Percentiles rank a stretch among this genome's conserved stretches.
Conservation (phyloP, 768 basidiomycete species). For the Cubamyces lactineus region DNA sequence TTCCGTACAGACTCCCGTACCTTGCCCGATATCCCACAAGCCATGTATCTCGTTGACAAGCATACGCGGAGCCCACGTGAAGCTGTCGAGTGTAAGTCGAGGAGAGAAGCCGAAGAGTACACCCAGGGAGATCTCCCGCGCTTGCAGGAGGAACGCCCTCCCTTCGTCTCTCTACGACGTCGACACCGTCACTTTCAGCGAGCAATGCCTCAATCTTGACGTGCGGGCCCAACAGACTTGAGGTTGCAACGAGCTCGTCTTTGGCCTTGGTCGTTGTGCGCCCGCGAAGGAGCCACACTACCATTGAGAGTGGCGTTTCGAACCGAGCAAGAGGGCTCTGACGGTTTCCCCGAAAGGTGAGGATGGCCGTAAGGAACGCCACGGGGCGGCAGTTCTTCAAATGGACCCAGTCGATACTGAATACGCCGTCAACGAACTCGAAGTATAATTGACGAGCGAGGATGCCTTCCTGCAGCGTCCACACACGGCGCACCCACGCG, state of each 20-base stretch:
- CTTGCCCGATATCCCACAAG: background rate
- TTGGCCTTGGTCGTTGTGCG: constrained; percentile 9
- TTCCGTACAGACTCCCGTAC: background rate
- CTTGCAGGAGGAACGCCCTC: constrained; percentile 5
- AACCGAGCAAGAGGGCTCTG: background rate
- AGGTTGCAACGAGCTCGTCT: constrained; percentile 15
- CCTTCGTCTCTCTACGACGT: constrained; percentile 12
- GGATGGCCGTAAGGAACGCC: background rate
- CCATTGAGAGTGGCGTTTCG: background rate
- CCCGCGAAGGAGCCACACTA: constrained; percentile 1
- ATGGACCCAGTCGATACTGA: background rate
- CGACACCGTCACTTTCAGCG: background rate
- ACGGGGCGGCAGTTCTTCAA: too few species aligned
- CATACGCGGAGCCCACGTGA: background rate
- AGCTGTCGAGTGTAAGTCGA: background rate
- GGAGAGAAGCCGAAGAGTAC: background rate
- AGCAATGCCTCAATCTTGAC: constrained; percentile 1
- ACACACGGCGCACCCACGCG: constrained; percentile 14
- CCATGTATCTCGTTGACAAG: background rate
- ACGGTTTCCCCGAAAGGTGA: background rate
- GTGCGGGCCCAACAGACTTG: constrained; percentile 1
- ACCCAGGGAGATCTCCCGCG: background rate
- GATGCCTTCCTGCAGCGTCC: constrained; percentile 21
- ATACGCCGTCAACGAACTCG: constrained; percentile 10
- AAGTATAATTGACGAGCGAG: constrained; percentile 12